Base-by-base conservation (phyloP, 805 yeast species). In the Kuraishia cidri region DNA sequence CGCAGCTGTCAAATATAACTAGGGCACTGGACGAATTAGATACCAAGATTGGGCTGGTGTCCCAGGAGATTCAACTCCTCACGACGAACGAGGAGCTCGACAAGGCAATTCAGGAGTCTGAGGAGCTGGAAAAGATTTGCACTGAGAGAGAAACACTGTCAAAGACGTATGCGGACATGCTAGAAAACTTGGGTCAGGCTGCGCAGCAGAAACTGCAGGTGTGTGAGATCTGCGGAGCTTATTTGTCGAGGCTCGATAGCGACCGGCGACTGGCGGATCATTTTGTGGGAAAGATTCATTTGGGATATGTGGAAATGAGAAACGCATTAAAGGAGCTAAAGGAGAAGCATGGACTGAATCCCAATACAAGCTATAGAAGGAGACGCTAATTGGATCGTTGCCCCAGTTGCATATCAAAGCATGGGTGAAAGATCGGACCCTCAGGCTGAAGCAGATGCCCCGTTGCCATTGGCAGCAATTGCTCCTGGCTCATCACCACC, bases 181-280 rank as follows among this genome's bases (percentile, higher is more conserved):
- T 78, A 10, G 95, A 84, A 36, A 77, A 74, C 46, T 66, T 80
- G 6, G 92, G 94, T 2, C 90, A 84, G 44, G 72, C 87, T 9
- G 85, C 92, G 1, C 94, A 83, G 48, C 97, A 88, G 47, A 84
- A 85, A 52, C 62, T 88, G 29, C 96, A 87, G 53, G 94, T 85
- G 1, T 88, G 97, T 56, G 82, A 75, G 41, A 76, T 75, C 2
- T 88, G 97, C 57, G 95, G 95, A 1, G 95, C 95, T 1, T 86
- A 80, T 47, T 60, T 90, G 24, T 82, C 94, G 6, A 63, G 90
- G 39, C 59, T 87, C 35, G 97, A 88, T 52, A 84, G 81, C 37
- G 97, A 88, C 51, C 66, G 87, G 51, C 66, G 97, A 44, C 62
- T 88, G 40, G 94, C 90, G 1, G 95, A 84, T 45, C 97, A 88